Evolutionary conservation across 1,284 basidiomycete genomes (phyloP).

Genomic region (Apiotrichum domesticum): DNA sequence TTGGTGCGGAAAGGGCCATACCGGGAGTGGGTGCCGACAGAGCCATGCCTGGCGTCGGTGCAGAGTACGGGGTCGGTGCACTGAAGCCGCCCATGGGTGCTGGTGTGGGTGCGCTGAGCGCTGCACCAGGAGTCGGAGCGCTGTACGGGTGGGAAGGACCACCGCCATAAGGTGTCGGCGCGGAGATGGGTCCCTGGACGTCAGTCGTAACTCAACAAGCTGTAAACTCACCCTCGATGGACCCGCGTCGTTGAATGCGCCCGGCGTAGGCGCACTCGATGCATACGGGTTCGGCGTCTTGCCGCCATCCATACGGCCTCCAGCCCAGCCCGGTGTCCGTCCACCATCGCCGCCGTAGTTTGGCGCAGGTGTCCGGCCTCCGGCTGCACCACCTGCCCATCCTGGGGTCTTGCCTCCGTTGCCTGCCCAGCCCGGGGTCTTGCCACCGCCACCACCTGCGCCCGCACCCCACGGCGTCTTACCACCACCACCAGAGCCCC

Average conservation of each 20-base stretch:
- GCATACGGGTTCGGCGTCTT: conserved; percentile 58
- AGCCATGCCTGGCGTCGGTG: conserved; percentile 47
- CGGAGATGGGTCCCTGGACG: conserved; percentile 23
- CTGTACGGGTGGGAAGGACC: conserved; percentile 27
- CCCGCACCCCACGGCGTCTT: conserved; percentile 56
- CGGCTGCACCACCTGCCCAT: no score
- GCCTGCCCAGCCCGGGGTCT: conserved; percentile 43
- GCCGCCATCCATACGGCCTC: conserved; percentile 14
- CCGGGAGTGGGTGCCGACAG: conserved; percentile 44
- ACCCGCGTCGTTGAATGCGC: conserved; percentile 30
- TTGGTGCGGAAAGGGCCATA: conserved; percentile 12
- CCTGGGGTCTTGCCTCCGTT: conserved; percentile 33
- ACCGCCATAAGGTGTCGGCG: conserved; percentile 53
- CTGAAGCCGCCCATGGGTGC: conserved; percentile 41
- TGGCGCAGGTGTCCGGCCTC: no score
- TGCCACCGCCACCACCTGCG: conserved; percentile 39
- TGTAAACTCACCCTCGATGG: conserved; percentile 24
- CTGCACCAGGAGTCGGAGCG: conserved; percentile 41
- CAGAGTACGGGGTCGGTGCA: conserved; percentile 46
- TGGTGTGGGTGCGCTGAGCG: conserved; percentile 50
- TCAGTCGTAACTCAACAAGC: neutral
- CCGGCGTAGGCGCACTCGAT: conserved; percentile 33
- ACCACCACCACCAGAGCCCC: conserved; percentile 43
- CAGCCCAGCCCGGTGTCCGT: conserved; percentile 43
- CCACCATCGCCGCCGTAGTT: conserved; percentile 30